Conservation (phyloP, 192 early-diverging fungal species). For the Backusella parvicylindrica region DNA sequence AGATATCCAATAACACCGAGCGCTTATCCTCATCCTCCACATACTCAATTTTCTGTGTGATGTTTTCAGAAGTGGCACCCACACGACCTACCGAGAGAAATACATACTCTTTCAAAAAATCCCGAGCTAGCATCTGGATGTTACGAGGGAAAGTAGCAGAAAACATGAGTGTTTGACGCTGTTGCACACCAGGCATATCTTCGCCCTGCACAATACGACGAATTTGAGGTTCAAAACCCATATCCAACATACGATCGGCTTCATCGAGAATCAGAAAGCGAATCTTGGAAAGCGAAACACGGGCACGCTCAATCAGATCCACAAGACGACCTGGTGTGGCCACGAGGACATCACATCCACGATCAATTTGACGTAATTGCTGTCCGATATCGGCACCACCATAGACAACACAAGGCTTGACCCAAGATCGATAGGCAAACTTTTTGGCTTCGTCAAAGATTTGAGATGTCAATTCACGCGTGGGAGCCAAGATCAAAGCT, state of each 20-base stretch:
- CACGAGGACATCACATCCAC: slow-evolving; percentile 90
- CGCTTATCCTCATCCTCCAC: slow-evolving; percentile 95
- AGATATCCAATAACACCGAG: slow-evolving; percentile 82
- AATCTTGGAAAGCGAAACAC: slow-evolving; percentile 73
- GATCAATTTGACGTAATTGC: slow-evolving; percentile 84
- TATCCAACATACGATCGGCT: slow-evolving; percentile 97
- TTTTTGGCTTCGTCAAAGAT: slow-evolving; percentile 89
- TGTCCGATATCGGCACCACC: slow-evolving; percentile 91
- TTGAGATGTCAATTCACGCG: slow-evolving; percentile 93
- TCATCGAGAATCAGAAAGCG: slow-evolving; percentile 91
- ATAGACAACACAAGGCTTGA: slow-evolving; percentile 89
- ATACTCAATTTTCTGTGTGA: slow-evolving; percentile 89
- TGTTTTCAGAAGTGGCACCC: slow-evolving; percentile 93
- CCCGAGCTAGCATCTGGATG: slow-evolving; percentile 83
- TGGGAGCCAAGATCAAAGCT: slow-evolving; percentile 88
- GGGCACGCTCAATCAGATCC: slow-evolving; percentile 85
- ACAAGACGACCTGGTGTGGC: slow-evolving; percentile 97
- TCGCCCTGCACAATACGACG: slow-evolving; percentile 81
- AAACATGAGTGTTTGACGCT: slow-evolving; percentile 94
- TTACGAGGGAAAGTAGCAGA: slow-evolving; percentile 89
- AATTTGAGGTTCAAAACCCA: slow-evolving; percentile 92
- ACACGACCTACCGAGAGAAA: slow-evolving; percentile 92
- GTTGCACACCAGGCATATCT: slow-evolving; percentile 70
- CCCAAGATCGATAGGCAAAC: slow-evolving; percentile 88
- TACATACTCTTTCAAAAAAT: slow-evolving; percentile 81